Percentiles rank a stretch among this genome's conserved stretches.
Conservation (phyloP, 2,329 filamentous ascomycete genomes). For the Dactylellina cionopaga region DNA sequence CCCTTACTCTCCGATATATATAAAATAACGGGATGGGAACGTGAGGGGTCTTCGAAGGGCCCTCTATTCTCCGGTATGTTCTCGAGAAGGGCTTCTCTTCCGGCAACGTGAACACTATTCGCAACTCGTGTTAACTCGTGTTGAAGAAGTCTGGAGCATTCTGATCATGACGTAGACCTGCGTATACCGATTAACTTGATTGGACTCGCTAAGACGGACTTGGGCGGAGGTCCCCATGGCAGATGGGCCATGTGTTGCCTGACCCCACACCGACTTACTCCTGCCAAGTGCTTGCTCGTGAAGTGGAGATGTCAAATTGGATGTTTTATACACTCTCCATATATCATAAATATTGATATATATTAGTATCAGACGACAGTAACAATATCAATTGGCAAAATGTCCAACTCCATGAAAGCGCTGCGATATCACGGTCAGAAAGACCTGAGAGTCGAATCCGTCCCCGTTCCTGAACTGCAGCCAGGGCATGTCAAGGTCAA, state of each 20-base stretch:
- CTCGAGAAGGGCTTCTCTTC: not conserved
- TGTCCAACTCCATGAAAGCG: conserved; percentile 36
- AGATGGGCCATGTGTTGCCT: not conserved
- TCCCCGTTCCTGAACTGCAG: conserved; percentile 38
- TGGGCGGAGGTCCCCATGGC: too few species aligned
- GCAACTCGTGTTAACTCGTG: too few species aligned
- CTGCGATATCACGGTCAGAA: conserved; percentile 39
- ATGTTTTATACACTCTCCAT: too few species aligned
- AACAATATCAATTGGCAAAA: conserved; percentile 11
- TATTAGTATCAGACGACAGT: too few species aligned
- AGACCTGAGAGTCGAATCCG: conserved; percentile 35
- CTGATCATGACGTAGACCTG: conserved; percentile 48
- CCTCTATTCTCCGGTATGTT: not conserved
- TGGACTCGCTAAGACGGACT: conserved; percentile 33
- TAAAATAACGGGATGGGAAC: not conserved
- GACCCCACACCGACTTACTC: too few species aligned
- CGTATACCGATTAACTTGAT: conserved; percentile 22
- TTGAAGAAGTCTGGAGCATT: too few species aligned
- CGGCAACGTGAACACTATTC: not conserved
- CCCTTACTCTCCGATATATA: too few species aligned
- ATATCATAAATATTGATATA: too few species aligned
- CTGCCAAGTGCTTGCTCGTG: too few species aligned
- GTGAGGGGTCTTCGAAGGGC: not conserved
- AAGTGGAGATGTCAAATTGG: too few species aligned
- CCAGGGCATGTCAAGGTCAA: conserved; percentile 46